Evolutionary conservation across 192 early-diverging fungal species (phyloP).

Genomic region (Lunasporangiospora selenospora): DNA sequence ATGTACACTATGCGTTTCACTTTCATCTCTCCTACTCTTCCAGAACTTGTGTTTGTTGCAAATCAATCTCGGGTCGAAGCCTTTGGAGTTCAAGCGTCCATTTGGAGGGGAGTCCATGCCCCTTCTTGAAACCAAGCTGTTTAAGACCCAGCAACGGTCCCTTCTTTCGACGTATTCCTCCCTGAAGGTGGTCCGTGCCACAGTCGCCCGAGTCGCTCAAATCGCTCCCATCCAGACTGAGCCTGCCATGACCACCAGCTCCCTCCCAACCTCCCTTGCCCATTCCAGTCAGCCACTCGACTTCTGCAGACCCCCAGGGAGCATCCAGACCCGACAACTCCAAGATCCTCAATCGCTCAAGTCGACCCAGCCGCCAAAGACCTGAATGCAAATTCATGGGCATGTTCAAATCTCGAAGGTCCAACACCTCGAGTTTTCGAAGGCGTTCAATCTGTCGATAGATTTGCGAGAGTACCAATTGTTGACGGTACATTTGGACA

Average conservation of each 20-base stretch:
- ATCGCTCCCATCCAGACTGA: neutral
- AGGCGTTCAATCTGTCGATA: constrained; percentile 28
- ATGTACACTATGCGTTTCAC: no score
- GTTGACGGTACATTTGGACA: constrained; percentile 21
- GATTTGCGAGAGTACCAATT: constrained; percentile 7
- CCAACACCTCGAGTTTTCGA: neutral
- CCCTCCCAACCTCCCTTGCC: neutral
- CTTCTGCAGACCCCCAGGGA: constrained; percentile 9
- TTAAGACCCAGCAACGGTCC: neutral
- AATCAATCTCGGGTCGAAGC: constrained; percentile 3
- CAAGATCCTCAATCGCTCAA: constrained; percentile 4
- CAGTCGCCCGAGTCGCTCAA: no score
- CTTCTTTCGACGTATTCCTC: no score
- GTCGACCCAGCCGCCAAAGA: constrained; percentile 7
- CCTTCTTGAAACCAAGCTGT: constrained; percentile 12
- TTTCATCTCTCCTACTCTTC: no score
- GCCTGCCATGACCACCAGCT: neutral
- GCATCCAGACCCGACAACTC: constrained; percentile 10
- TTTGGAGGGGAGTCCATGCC: constrained; percentile 7
- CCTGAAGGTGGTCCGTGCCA: no score
- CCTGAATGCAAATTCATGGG: constrained; percentile 13
- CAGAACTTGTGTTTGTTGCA: constrained; percentile 14
- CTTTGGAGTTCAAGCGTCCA: neutral
- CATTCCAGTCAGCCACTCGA: constrained; percentile 15
- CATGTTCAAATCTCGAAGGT: constrained; percentile 18